Base-by-base conservation (phyloP, 495 filamentous ascomycete species). In the Pyrenopolyporus hunteri region DNA sequence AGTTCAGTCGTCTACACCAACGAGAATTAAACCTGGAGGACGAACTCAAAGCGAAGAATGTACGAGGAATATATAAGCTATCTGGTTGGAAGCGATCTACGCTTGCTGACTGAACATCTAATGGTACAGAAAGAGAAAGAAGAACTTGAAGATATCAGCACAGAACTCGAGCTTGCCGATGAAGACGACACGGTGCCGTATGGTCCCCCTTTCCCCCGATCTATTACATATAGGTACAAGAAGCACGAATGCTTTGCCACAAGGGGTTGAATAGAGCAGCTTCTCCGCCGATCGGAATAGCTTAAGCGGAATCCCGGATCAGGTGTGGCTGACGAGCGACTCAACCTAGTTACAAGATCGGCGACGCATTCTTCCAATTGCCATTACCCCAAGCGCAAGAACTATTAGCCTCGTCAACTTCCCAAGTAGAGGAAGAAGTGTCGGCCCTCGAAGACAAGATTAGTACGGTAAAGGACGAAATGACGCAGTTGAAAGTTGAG, bases 171-270 rank as follows among this genome's bases (percentile, higher is more conserved):
- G 74, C 84, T 98, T 5, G 92, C 90, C 20, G 94, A 98, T 76
- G 95, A 98, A 67, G 94, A 98, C 56, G 92, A 96, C 22, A 82
- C 88, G 57, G 83, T 98, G 8, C 93, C 91, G 93, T 97, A 80
- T 75, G 79, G 57, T 3, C 14, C 11, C 25, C 25, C 4, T 46
- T 14, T 31, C n/a, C 25, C n/a, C n/a, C n/a, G n/a, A 37, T 31
- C 36, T 31, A 2, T 19, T 22, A 35, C 19, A 32, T 9, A 5
- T 29, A 4, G 4, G 26, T 29, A 29, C 9, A 29, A 9, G 4
- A 29, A 5, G 9, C 9, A 29, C 4, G 13, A 26, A 2, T 14
- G 0, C 8, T 33, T 10, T 6, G 1, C 17, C 1, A 6, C 6
- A 13, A 6, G 2, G 26, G 50, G 11, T 33, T 8, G 3, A 20